Base-by-base conservation (phyloP, 768 basidiomycete genomes). In the Naganishia onofrii region DNA sequence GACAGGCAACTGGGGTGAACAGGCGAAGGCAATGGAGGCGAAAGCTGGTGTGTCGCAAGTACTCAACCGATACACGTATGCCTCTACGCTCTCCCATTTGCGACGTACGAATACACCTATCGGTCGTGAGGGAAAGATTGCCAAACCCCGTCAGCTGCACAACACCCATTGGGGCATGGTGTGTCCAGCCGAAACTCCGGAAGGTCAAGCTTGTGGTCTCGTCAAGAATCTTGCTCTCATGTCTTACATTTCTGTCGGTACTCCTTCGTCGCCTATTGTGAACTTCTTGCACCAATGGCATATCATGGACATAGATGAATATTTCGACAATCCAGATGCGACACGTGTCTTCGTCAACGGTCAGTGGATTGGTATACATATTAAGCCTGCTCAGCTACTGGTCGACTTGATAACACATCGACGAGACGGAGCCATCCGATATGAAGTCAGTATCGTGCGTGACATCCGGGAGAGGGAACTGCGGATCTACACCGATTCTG, bases 131-230 rank as follows among this genome's bases (percentile, higher is more conserved):
- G 94, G 94, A 68, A 99, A 99, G 83, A 98, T 98, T 70, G 96
- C 96, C 54, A 98, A 98, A 80, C 96, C 96, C 68, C 96, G 96
- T 75, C 96, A 99, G 76, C 84, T 99, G 67, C 96, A 99, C 81
- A 99, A 99, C 77, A 97, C 96, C 0, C 96, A 99, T 76, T 99
- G 96, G 96, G 96, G 96, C 42, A 98, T 99, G 96, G 96, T 99
- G 26, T 99, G 96, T 78, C 96, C 96, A 51, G 96, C 96, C 46
- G 96, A 99, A 81, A 99, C 96, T 3, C 96, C 96, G 1, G 96
- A 99, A 87, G 96, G 96, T 55, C 96, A 98, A 81, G 96, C 96
- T 71, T 99, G 96, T 82, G 96, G 96, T 82, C 87, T 98, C 53
- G 96, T 98, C 82, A 98, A 99, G 84, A 98, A 99, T 82, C 83